Evolutionary conservation across 495 filamentous ascomycete species (phyloP).

Genomic region (Xylaria bambusicola): DNA sequence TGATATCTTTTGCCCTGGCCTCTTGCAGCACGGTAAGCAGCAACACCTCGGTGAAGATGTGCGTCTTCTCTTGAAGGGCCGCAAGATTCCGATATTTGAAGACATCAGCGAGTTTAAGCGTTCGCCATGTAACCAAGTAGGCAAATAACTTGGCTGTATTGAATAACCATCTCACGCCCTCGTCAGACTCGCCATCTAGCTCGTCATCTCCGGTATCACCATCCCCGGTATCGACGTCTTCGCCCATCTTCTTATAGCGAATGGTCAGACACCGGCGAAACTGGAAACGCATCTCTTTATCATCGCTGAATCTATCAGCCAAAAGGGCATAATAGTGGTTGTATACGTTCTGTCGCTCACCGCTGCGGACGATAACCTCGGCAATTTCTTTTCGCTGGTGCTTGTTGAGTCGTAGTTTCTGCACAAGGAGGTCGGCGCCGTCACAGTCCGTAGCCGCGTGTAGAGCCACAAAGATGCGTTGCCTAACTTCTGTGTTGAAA

Average conservation of each 20-base stretch:
- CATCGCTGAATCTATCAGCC: constrained; percentile 70
- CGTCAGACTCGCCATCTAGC: constrained; percentile 42
- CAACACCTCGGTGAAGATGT: constrained; percentile 75
- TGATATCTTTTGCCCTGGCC: constrained; percentile 30
- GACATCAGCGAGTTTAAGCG: constrained; percentile 58
- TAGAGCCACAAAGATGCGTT: constrained; percentile 87
- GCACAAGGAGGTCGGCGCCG: constrained; percentile 75
- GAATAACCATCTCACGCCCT: constrained; percentile 67
- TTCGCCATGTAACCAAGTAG: constrained; percentile 66
- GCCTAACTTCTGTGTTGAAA: constrained; percentile 93
- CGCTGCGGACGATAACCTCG: constrained; percentile 84
- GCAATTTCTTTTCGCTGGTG: constrained; percentile 85
- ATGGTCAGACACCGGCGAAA: constrained; percentile 88
- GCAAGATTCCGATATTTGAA: constrained; percentile 77
- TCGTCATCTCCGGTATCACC: constrained; percentile 42
- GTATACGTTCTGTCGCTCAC: constrained; percentile 76
- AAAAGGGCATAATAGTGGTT: constrained; percentile 94
- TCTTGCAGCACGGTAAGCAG: constrained; percentile 73
- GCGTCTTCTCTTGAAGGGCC: constrained; percentile 74
- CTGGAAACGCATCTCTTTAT: constrained; percentile 71
- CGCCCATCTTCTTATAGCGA: constrained; percentile 82
- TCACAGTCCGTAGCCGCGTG: constrained; percentile 85
- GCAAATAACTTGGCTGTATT: constrained; percentile 90
- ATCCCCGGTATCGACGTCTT: constrained; percentile 62
- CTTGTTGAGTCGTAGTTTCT: constrained; percentile 82